phyloP scores from a whole-genome alignment of 257 asterid species.

The Phtheirospermum japonicum region DNA sequence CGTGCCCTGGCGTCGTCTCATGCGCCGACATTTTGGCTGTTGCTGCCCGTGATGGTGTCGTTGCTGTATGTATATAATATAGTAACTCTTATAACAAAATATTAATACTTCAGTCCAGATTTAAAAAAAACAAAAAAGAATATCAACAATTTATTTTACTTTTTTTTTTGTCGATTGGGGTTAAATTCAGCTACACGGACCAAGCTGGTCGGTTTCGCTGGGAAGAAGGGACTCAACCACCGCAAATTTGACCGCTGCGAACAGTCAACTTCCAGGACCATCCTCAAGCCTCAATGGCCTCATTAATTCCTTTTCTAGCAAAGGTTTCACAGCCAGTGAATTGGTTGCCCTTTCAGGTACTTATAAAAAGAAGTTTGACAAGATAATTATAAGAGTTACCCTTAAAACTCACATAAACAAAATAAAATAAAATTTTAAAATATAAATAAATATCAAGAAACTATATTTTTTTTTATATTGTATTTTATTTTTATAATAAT shows the following conservation, averaged over 20 bases:
- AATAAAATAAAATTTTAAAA: too few species aligned
- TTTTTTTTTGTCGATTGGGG: too few species aligned
- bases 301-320: conserved; percentile 54
- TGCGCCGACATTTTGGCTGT: conserved; percentile 76
- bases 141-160: too few species aligned
- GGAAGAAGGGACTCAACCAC: conserved; percentile 72
- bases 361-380: too few species aligned
- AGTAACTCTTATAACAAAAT: too few species aligned
- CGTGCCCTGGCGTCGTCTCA: conserved; percentile 51
- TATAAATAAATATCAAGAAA: too few species aligned
- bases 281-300: conserved; percentile 38
- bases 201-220: conserved; percentile 56
- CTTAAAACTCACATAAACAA: too few species aligned
- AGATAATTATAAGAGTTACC: too few species aligned
- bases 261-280: conserved; percentile 55
- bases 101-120: background rate
- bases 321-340: conserved; percentile 57
- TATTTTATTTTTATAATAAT: too few species aligned
- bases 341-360: conserved; percentile 78
- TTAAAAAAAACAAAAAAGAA: too few species aligned
- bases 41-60: conserved; percentile 64
- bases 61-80: conserved; percentile 46
- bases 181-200: conserved; percentile 47
- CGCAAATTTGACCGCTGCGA: conserved; percentile 50
- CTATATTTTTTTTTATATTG: too few species aligned